Base-by-base conservation (phyloP, 169 alveolate genomes). In the Theileria annulata region DNA sequence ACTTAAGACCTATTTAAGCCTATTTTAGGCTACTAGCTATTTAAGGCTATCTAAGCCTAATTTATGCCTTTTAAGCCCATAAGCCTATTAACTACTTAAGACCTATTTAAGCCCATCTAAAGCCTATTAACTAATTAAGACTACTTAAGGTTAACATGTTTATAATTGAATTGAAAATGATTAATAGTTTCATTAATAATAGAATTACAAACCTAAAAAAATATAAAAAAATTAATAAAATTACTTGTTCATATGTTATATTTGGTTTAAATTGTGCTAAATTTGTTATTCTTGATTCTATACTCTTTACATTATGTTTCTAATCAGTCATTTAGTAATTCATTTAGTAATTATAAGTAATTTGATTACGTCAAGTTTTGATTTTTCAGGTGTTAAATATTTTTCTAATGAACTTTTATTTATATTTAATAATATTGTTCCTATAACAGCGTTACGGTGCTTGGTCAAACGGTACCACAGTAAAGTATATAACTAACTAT, bases 381-480 rank as follows among this genome's bases (percentile, higher is more conserved):
- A 91, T 71, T 90, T 92, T 49, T 90, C 92, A 8, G 97, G 97
- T 27, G 95, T 93, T 49, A 93, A 78, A 70, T 92, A 92, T 54
- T 82, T 87, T 35, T 59, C 78, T 28, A 93, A 71, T 10, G 91
- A 88, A 3, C 88, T 81, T 66, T 78, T 80, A 69, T 93, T 85
- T 13, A 92, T 75, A 73, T 93, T 84, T 15, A 93, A 62, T 35
- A 93, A 78, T 94, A 95, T 90, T 0, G 98, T 95, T 0, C 98
- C 98, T 82, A 25, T 1, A 0, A 74, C 30, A 19, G n/a, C 72
- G 74, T 56, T 10, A 56, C 23, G 23, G 13, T 67, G 58, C 48
- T 60, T 42, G 35, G 72, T n/a, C n/a, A n/a, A n/a, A n/a, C n/a
- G n/a, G n/a, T n/a, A n/a, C n/a, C n/a, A n/a, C n/a, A n/a, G n/a